A percentile compares a stretch with the other conserved stretches of the same genome.
phyloP scores from a whole-genome alignment of 2,329 filamentous ascomycete genomes.

The Monosporascus sp. region DNA sequence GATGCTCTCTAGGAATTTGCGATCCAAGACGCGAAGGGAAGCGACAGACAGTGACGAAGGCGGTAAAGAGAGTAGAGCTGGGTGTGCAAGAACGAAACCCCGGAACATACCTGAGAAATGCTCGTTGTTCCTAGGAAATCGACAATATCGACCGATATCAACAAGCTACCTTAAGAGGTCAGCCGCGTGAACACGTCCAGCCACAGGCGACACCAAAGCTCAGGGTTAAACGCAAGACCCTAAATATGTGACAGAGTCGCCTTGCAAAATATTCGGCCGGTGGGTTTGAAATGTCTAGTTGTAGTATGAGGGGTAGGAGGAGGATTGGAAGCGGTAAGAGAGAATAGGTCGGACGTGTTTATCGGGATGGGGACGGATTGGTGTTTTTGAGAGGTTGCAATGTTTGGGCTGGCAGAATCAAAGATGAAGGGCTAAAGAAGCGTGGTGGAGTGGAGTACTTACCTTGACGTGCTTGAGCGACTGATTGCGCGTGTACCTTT shows the following conservation, averaged over 20 bases:
- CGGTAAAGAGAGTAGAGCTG: too few relatives aligned
- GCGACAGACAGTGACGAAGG: neutral
- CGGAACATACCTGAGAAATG: constrained; percentile 9
- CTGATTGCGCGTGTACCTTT: neutral
- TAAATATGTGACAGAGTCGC: neutral
- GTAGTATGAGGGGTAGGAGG: neutral
- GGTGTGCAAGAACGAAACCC: neutral
- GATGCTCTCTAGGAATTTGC: too few relatives aligned
- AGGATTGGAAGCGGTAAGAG: neutral
- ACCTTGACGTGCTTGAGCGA: too few relatives aligned
- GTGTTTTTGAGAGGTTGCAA: constrained; percentile 7
- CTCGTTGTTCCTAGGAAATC: constrained; percentile 6
- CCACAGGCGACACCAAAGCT: neutral
- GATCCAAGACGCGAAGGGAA: too few relatives aligned
- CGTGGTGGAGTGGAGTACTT: neutral
- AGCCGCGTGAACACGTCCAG: neutral
- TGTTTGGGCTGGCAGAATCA: constrained; percentile 4
- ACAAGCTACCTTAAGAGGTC: constrained; percentile 15
- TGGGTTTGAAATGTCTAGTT: neutral
- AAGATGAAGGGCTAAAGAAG: neutral
- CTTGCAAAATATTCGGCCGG: neutral
- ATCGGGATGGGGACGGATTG: neutral
- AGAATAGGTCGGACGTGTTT: neutral
- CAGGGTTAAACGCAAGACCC: neutral
- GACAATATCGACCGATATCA: constrained; percentile 16